Conservation (phyloP, 768 basidiomycete species). For the Scleroderma citrinum region DNA sequence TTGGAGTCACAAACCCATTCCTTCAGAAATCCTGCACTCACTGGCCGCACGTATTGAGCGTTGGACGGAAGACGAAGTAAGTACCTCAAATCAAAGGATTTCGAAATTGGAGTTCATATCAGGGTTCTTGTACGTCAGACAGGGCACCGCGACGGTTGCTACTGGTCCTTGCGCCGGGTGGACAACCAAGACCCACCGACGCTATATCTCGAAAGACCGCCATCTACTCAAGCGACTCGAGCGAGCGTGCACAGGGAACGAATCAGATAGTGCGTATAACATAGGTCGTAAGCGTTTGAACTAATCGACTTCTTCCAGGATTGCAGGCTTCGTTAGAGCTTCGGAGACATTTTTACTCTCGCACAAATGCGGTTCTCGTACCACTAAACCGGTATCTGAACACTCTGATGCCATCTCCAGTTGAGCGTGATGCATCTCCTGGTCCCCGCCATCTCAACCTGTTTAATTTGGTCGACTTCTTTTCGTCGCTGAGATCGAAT, state of each 20-base stretch:
- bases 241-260: conserved; percentile 44
- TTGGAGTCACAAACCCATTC: conserved; percentile 88
- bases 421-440: conserved; percentile 30
- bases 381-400: conserved; percentile 91
- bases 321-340: conserved; percentile 59
- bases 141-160: conserved; percentile 5
- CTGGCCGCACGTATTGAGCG: conserved; percentile 80
- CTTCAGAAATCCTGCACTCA: conserved; percentile 74
- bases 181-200: conserved; percentile 72
- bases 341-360: conserved; percentile 75
- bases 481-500: conserved; percentile 64
- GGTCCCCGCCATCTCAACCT: conserved; percentile 50
- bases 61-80: conserved; percentile 49
- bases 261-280: conserved; percentile 44
- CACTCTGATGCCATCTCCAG: conserved; percentile 72
- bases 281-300: background rate
- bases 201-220: conserved; percentile 83
- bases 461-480: conserved; percentile 64
- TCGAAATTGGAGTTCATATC: background rate
- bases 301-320: conserved; percentile 32
- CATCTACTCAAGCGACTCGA: conserved; percentile 69
- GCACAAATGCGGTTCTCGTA: conserved; percentile 81
- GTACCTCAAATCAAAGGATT: conserved; percentile 10
- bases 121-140: conserved; percentile 4
- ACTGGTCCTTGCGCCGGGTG: conserved; percentile 64